Base-by-base conservation (phyloP, 2,329 filamentous ascomycete genomes). In the Apiospora malaysiana region DNA sequence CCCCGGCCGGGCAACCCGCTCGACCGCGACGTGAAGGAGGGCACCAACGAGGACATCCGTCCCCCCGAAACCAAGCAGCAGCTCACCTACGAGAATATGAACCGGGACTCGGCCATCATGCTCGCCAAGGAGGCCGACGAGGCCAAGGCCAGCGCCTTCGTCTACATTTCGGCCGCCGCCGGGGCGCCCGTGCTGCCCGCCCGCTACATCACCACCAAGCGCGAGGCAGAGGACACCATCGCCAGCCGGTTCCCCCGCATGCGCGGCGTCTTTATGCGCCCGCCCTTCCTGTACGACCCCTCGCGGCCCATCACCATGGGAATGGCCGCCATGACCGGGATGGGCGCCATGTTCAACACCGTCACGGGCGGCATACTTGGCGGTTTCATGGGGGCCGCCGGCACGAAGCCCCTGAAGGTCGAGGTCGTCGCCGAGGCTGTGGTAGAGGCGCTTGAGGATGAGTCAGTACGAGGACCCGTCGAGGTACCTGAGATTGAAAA, bases 71-170 rank as follows among this genome's bases (percentile, higher is more conserved):
- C 85, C 65, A 90, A 91, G 75, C 91, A 91, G 37, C 93, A 96
- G 82, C 86, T 97, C 77, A 98, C 95, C 23, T 99, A 99, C 84
- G 96, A 98, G 84, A 87, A 94, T 72, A 98, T 99, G 94, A 99
- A 99, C 83, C 89, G 96, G 71, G 95, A 98, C 83, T 90, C 86
- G 83, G 95, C 95, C 66, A 90, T 98, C 72, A 88, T 92, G 70
- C 87, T 98, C 18, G 96, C 95, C 18, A 90, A 92, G 77, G 93
- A 95, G 79, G 91, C 94, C 1, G 87, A 87, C 37, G 83, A 83
- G 45, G 89, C 90, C 72, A 86, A 89, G 46, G 91, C 92, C 18
- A 83, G 86, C 23, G 89, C 91, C 0, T 98, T 97, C 79, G 90
- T 92, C 72, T 98, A 94, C 85, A 92, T 99, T 72, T 97, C 94